Conservation (phyloP, 2,329 filamentous ascomycete genomes). For the Trichophyton rubrum region DNA sequence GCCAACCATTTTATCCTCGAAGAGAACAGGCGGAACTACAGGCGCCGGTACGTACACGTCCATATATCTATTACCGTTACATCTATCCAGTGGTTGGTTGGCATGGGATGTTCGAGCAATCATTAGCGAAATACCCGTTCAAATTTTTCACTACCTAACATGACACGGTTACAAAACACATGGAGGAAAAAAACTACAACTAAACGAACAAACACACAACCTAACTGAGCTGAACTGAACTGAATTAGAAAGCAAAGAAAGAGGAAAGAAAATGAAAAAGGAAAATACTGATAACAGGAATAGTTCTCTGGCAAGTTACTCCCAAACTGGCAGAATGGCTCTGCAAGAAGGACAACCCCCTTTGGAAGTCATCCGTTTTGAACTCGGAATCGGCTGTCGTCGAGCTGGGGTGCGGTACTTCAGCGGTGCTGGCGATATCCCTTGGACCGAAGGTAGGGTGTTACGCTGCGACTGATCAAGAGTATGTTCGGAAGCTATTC, state of each 20-base stretch:
- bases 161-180: too few species aligned
- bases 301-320: slow-evolving; percentile 84
- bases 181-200: too few species aligned
- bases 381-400: slow-evolving; percentile 47
- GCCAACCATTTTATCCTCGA: slow-evolving; percentile 65
- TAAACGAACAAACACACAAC: too few species aligned
- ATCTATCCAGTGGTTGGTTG: too few species aligned
- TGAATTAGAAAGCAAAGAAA: too few species aligned
- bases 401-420: slow-evolving; percentile 82
- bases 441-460: slow-evolving; percentile 48
- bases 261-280: background rate
- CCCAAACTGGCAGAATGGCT: slow-evolving; percentile 75
- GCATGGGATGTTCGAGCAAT: background rate
- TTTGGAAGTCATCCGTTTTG: slow-evolving; percentile 48
- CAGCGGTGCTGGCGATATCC: slow-evolving; percentile 61
- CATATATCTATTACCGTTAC: background rate
- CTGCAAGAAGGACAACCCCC: slow-evolving; percentile 45
- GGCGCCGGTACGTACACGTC: slow-evolving; percentile 46
- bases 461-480: slow-evolving; percentile 78
- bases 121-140: background rate
- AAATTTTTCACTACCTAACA: too few species aligned
- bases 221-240: too few species aligned
- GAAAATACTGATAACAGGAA: background rate
- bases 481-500: slow-evolving; percentile 68
- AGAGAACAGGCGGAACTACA: slow-evolving; percentile 59